Evolutionary conservation across 2,329 filamentous ascomycete species (phyloP).

Genomic region (Triangularia verruculosa): DNA sequence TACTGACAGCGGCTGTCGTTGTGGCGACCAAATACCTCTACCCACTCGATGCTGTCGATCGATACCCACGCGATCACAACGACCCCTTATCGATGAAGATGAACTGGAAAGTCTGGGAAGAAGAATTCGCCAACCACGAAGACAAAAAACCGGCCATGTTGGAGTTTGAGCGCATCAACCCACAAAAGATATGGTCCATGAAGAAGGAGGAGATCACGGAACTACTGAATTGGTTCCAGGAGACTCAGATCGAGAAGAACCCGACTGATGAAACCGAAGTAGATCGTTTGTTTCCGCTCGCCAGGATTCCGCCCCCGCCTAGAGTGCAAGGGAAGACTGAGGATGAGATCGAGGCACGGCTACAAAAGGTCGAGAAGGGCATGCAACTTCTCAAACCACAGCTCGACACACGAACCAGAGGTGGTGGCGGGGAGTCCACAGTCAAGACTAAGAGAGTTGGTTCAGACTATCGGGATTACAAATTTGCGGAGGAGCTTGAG

Average conservation of each 20-base stretch:
- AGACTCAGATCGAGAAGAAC: constrained; percentile 49
- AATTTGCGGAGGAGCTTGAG: constrained; percentile 39
- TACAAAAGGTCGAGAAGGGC: constrained; percentile 28
- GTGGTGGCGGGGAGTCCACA: neutral
- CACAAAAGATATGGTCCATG: constrained; percentile 44
- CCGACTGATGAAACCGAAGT: constrained; percentile 22
- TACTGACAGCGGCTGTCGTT: constrained; percentile 67
- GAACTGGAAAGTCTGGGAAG: constrained; percentile 71
- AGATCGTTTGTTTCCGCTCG: constrained; percentile 26
- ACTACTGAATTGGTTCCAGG: constrained; percentile 77
- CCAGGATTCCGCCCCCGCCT: constrained; percentile 8
- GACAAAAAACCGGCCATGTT: constrained; percentile 25
- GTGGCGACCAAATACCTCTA: constrained; percentile 77
- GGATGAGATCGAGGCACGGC: constrained; percentile 28
- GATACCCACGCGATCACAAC: constrained; percentile 46
- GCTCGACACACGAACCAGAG: neutral
- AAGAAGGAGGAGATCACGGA: constrained; percentile 61
- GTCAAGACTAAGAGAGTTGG: constrained; percentile 31
- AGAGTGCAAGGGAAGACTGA: constrained; percentile 21
- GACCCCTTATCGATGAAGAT: constrained; percentile 61
- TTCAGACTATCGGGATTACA: constrained; percentile 36
- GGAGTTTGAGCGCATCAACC: constrained; percentile 29
- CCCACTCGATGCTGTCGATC: constrained; percentile 62
- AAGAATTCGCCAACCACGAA: constrained; percentile 40
- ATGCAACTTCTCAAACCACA: constrained; percentile 24